phyloP scores from a whole-genome alignment of 805 yeast species.

The Saccharomycopsis vini region DNA sequence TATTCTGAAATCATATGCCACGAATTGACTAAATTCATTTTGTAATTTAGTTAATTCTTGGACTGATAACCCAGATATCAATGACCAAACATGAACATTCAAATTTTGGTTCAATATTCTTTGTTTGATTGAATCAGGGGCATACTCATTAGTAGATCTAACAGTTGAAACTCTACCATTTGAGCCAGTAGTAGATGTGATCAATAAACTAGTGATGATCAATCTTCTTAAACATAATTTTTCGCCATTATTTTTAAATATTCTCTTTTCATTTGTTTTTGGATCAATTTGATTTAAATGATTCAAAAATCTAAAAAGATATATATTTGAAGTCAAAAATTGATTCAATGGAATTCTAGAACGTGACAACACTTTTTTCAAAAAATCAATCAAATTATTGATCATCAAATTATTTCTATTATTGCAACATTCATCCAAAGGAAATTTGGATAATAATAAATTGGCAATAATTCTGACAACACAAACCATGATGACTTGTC shows the following conservation, averaged over 20 bases:
- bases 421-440: constrained; percentile 19
- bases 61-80: constrained; percentile 12
- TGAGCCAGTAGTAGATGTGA: not conserved
- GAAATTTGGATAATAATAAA: constrained; percentile 16
- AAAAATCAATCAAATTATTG: constrained; percentile 15
- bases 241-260: constrained; percentile 3
- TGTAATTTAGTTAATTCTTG: constrained; percentile 8
- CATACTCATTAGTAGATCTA: not conserved
- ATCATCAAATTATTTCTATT: constrained; percentile 16
- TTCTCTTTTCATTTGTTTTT: not conserved
- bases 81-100: constrained; percentile 12
- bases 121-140: not conserved
- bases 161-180: too few relatives aligned
- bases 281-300: not conserved
- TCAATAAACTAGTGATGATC: constrained; percentile 12
- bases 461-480: constrained; percentile 16
- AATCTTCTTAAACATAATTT: constrained; percentile 16
- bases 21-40: constrained; percentile 3
- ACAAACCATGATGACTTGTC: constrained; percentile 11
- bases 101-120: constrained; percentile 7
- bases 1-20: constrained; percentile 8
- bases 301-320: constrained; percentile 10
- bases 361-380: constrained; percentile 10
- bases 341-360: constrained; percentile 13
- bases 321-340: constrained; percentile 11